Base-by-base conservation (phyloP, 169 alveolate genomes). In the Plasmodium reichenowi region DNA sequence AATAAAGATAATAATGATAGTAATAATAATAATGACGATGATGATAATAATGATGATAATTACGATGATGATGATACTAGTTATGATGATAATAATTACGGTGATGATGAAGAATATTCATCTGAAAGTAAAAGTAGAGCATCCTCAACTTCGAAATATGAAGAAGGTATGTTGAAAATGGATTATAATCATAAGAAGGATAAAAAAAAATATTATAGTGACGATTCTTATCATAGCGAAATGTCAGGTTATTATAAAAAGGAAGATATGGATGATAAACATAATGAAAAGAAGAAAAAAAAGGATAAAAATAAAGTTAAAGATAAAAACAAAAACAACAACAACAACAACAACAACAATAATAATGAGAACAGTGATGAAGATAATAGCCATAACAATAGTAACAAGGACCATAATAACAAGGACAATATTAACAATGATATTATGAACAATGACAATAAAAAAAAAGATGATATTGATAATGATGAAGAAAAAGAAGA, bases 121-220 rank as follows among this genome's bases (percentile, higher is more conserved):
- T n/a, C 15, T 7, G 20, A 54, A 54, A 13, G 62, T 54, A 15
- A n/a, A 38, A 38, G 47, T 38, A 38, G 47, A 38, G 9, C 47
- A 38, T 38, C 47, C 5, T 38, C 47, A 38, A 38, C 47, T 38
- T 38, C 47, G 4, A 38, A 38, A 38, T 38, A 38, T 38, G 47
- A 38, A 38, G 47, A 38, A 5, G 47, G 47, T 5, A 38, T 38
- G 47, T 38, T 38, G 47, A 38, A 17, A 20, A 62, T 7, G 29
- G 71, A 62, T 13, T 20, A 17, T 0, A 62, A 26, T 62, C 24
- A 62, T 26, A 66, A 38, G 22, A 66, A 66, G 50, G 22, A 38
- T 38, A 74, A 60, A 29, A 74, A 74, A 32, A 74, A 74, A 9
- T 74, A 60, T 45, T 74, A 74, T 67, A 74, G 74, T 43, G 88